Base-by-base conservation (phyloP, 805 yeast genomes). In the Suhomyces sp. region DNA sequence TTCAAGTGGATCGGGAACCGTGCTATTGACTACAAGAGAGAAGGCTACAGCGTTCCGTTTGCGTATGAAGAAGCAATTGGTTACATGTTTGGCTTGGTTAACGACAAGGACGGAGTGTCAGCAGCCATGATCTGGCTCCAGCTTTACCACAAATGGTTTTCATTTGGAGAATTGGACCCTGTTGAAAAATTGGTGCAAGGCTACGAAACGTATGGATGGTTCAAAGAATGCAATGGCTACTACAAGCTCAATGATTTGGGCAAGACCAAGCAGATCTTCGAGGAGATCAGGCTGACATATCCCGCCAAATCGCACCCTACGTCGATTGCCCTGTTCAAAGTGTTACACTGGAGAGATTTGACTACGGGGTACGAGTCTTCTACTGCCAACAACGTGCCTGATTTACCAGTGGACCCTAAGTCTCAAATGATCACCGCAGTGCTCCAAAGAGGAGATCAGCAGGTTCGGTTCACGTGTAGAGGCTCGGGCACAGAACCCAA, bases 401-500 rank as follows among this genome's bases (percentile, higher is more conserved):
- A 65, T 0, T 73, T 93, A 6, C 97, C 96, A 0, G 78, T 78
- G 1, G 96, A 92, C 54, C 66, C 85, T 0, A 62, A 74, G 1
- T 83, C 97, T 0, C 96, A 94, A 60, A 94, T 94, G 97, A 85
- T 93, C 57, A 91, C 97, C 0, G 86, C 80, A 1, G 68, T 69
- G 23, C 70, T 90, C 22, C 57, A 55, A 26, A 54, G 57, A 2
- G 55, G 53, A 1, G 67, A 62, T 2, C 58, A 44, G 1, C 58
- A 57, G 19, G 84, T 90, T 2, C 72, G 96, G 35, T 85, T 92
- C 64, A 92, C 98, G 0, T 84, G 89, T 48, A 79, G 99, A 50
- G 97, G 97, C 0, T 90, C 97, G 3, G 99, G 99, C 9, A 93
- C 99, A 0, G 99, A 93, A 67, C 97, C 97, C 2, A 93, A 93